These are phyloP conservation scores for Megacollybia marginata DNA, from an alignment of 768 basidiomycete genomes.

Conservation along the genomic window DNA sequence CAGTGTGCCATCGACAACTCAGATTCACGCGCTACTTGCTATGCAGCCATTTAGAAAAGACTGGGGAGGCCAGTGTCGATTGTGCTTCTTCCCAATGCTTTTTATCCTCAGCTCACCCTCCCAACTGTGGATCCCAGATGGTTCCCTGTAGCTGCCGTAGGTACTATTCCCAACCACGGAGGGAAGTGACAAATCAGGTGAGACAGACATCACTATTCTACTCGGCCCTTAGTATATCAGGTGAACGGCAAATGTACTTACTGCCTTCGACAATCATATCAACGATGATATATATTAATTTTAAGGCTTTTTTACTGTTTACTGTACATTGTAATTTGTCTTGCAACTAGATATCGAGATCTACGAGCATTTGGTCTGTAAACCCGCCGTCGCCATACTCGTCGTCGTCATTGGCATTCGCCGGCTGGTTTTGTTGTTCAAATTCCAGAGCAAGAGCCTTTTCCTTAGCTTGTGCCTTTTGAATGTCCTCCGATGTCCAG, in stretches of 20 bases:
- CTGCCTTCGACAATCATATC: slow-evolving; percentile 16
- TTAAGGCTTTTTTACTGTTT: not conserved
- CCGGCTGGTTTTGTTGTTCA: slow-evolving; percentile 31
- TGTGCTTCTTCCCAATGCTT: slow-evolving; percentile 39
- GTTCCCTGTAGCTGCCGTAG: slow-evolving; percentile 42
- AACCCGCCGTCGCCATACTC: slow-evolving; percentile 67
- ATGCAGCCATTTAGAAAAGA: slow-evolving; percentile 53
- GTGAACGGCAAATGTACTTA: slow-evolving; percentile 28
- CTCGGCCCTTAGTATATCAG: slow-evolving; percentile 13
- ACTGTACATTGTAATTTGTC: slow-evolving; percentile 3
- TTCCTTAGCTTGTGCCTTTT: slow-evolving; percentile 79
- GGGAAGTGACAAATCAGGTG: slow-evolving; percentile 12
- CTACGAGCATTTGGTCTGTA: slow-evolving; percentile 52
- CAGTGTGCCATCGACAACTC: slow-evolving; percentile 64
- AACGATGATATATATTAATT: not conserved
- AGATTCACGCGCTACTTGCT: slow-evolving; percentile 37
- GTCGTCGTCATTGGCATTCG: slow-evolving; percentile 39
- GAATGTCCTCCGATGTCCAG: slow-evolving; percentile 91
- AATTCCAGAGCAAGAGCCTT: slow-evolving; percentile 47
- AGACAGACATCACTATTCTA: too few relatives aligned
- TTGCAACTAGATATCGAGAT: slow-evolving; percentile 33
- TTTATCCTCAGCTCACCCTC: slow-evolving; percentile 43
- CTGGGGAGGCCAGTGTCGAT: slow-evolving; percentile 39
- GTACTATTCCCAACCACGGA: slow-evolving; percentile 55
- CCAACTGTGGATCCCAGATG: slow-evolving; percentile 29